Evolutionary conservation across 2,329 filamentous ascomycete genomes (phyloP).

Genomic region (Dactylellina drechsleri): DNA sequence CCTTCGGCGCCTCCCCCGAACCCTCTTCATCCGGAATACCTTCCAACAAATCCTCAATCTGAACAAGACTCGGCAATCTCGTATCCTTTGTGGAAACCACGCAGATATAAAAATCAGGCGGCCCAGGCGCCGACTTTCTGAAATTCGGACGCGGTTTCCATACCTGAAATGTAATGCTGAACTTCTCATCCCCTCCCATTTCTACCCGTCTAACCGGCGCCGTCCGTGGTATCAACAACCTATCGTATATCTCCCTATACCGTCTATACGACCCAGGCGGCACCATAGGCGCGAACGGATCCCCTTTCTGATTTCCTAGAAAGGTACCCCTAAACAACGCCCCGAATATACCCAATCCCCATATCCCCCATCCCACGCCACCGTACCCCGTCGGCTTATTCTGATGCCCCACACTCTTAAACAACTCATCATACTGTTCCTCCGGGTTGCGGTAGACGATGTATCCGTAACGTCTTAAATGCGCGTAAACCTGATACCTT

Average conservation of each 20-base stretch:
- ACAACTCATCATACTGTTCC: slow-evolving; percentile 52
- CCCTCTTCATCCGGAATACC: slow-evolving; percentile 72
- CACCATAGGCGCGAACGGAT: slow-evolving; percentile 38
- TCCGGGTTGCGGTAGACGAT: slow-evolving; percentile 66
- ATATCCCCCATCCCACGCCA: slow-evolving; percentile 23
- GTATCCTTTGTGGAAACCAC: slow-evolving; percentile 81
- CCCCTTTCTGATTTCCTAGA: slow-evolving; percentile 35
- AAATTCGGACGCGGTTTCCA: slow-evolving; percentile 80
- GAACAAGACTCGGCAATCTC: slow-evolving; percentile 75
- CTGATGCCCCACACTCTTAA: slow-evolving; percentile 56
- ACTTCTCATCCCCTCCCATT: slow-evolving; percentile 60
- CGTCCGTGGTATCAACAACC: slow-evolving; percentile 34
- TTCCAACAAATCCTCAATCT: slow-evolving; percentile 77
- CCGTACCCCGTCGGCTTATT: slow-evolving; percentile 18
- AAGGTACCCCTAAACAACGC: slow-evolving; percentile 24
- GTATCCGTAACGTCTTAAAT: slow-evolving; percentile 84
- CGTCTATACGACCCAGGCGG: slow-evolving; percentile 32
- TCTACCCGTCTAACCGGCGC: slow-evolving; percentile 58
- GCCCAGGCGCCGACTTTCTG: slow-evolving; percentile 79
- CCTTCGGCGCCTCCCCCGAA: slow-evolving; percentile 65
- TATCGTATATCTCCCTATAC: slow-evolving; percentile 39
- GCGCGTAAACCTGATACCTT: slow-evolving; percentile 86
- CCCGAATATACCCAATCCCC: slow-evolving; percentile 41
- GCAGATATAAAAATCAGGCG: slow-evolving; percentile 84
- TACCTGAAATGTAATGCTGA: slow-evolving; percentile 79